These are phyloP conservation scores for Phanerochaete carnosa DNA, from an alignment of 768 basidiomycete species.

Conservation along the genomic window DNA sequence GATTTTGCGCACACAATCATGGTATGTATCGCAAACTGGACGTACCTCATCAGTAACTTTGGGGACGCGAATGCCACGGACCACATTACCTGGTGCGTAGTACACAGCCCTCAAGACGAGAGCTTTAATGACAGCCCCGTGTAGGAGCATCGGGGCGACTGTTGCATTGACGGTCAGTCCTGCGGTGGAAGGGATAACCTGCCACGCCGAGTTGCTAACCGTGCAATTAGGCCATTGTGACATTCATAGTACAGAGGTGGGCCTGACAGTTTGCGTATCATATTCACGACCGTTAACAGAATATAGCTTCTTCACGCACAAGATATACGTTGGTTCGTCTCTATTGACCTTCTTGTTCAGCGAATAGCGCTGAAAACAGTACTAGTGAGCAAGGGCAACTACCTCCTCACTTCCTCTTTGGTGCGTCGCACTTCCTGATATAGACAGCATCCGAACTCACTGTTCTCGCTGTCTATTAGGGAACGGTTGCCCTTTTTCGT, in stretches of 20 bases:
- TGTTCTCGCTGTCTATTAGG: neutral
- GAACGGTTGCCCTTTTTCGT: conserved; percentile 11
- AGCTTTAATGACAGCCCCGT: neutral
- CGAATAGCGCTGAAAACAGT: neutral
- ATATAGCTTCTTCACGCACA: conserved; percentile 14
- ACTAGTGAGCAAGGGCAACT: conserved; percentile 16
- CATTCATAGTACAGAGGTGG: conserved; percentile 3
- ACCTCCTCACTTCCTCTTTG: conserved; percentile 8
- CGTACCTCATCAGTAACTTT: conserved; percentile 19
- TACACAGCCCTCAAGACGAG: neutral
- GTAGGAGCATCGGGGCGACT: conserved; percentile 10
- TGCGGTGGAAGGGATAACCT: neutral
- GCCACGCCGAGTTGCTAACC: neutral
- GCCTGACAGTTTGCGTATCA: neutral
- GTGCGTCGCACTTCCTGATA: conserved; percentile 5
- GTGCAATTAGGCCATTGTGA: conserved; percentile 9
- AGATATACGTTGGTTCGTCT: conserved; percentile 8
- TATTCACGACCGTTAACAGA: neutral
- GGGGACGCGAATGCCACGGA: conserved; percentile 16
- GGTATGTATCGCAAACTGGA: conserved; percentile 21
- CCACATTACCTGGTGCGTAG: conserved; percentile 19
- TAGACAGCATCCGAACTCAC: neutral
- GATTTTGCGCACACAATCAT: conserved; percentile 21
- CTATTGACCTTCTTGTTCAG: neutral
- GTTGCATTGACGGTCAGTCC: conserved; percentile 9